Conservation (phyloP, 2,329 filamentous ascomycete species). For the Aureobasidium mangrovei region DNA sequence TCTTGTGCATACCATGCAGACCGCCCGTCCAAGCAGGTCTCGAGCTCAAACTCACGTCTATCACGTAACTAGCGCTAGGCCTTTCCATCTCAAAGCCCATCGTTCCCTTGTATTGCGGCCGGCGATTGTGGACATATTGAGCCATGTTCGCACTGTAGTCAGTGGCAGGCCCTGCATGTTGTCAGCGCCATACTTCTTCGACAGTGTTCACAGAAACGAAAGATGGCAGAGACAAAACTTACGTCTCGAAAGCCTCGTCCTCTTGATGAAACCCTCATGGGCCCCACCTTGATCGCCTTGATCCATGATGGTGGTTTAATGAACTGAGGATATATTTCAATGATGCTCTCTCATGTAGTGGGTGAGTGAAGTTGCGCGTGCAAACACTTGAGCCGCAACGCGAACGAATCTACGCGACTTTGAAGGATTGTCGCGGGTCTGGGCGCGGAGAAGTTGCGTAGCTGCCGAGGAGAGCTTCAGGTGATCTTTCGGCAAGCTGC, state of each 20-base stretch:
- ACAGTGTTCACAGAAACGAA: too few relatives aligned
- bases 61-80: conserved; percentile 79
- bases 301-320: conserved; percentile 15
- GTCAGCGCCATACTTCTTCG: background rate
- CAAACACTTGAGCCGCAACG: conserved; percentile 1
- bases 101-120: conserved; percentile 63
- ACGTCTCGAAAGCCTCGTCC: conserved; percentile 16
- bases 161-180: conserved; percentile 65
- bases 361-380: background rate
- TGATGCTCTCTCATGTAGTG: background rate
- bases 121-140: conserved; percentile 82
- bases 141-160: conserved; percentile 86
- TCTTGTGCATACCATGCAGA: conserved; percentile 7
- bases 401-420: background rate
- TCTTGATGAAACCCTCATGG: conserved; percentile 14
- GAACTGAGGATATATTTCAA: background rate
- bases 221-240: background rate
- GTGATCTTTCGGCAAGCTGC: background rate
- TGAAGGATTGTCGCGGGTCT: too few relatives aligned
- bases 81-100: conserved; percentile 70
- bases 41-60: conserved; percentile 56
- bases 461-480: too few relatives aligned
- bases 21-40: conserved; percentile 9
- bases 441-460: too few relatives aligned
- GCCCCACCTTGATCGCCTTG: conserved; percentile 15